Evolutionary conservation across 345 rosid genomes (phyloP), one percentile per base, ranked within the genome.

Genomic region (Barbarea vulgaris): DNA sequence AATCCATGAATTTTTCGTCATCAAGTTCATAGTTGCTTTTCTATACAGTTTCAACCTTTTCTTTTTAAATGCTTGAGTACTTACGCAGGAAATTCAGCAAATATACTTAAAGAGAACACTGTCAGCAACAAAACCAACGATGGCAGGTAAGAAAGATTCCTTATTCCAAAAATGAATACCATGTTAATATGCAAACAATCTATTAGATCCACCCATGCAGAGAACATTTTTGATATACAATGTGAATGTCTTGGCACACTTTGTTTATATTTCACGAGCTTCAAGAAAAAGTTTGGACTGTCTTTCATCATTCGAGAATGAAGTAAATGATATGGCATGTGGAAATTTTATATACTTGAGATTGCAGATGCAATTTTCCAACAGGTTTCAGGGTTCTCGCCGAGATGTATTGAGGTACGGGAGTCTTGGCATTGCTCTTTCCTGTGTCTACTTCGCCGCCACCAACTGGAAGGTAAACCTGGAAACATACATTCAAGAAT

Each of bases 321-420:
- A 21, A 48, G 36, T 15, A 70, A n/a, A n/a, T n/a, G n/a, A n/a
- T n/a, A 19, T 61, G 70, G 54, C 36, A 56, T 70, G 27, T 77
- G 36, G 60, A 69, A 53, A 9, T 28, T 70, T 77, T 47, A 77
- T 70, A 52, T 31, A 79, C 84, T 77, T 84, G 87, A 89, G 89
- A 78, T 75, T 54, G 86, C 85, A 84, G 93, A 89, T 83, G 83
- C 85, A 84, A 91, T 86, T 84, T 83, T 65, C 88, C 85, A 84
- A 83, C 97, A 94, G 97, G 95, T 89, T 88, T 83, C 95, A 87
- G 93, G 93, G 88, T 80, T 86, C 95, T 76, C 86, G 97, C 77
- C 87, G 96, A 70, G 87, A 94, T 55, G 53, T 94, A 73, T 30
- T 94, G 79, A 88, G 93, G 84, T 91, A 88, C 17, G 97, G 89